These are phyloP conservation scores for Paraphaeosphaeria minitans DNA, from an alignment of 2,329 filamentous ascomycete genomes.

Conservation along the genomic window DNA sequence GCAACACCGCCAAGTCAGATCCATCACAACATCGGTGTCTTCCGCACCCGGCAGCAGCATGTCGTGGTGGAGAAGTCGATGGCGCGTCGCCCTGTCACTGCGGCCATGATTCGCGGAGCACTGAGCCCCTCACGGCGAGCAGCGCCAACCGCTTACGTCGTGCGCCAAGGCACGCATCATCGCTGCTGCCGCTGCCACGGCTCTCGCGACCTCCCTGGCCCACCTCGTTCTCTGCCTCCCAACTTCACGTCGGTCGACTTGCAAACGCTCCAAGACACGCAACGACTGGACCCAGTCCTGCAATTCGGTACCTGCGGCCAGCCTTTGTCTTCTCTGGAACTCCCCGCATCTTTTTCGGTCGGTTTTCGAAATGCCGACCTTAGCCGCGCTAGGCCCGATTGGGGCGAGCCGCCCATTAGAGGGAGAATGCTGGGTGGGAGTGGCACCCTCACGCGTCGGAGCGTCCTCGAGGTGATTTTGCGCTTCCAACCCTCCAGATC, in stretches of 20 bases:
- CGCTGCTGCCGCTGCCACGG: background rate
- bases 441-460: conserved; percentile 27
- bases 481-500: conserved; percentile 21
- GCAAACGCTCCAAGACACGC: background rate
- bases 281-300: background rate
- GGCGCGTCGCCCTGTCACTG: background rate
- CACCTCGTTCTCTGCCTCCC: conserved; percentile 5
- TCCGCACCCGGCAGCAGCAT: background rate
- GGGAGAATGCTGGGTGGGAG: conserved; percentile 1
- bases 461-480: conserved; percentile 5
- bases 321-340: background rate
- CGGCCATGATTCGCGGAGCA: background rate
- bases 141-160: conserved; percentile 1
- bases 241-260: background rate
- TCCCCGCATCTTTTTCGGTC: background rate
- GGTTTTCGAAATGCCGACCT: background rate
- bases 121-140: background rate
- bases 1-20: background rate
- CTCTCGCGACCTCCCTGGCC: conserved; percentile 3
- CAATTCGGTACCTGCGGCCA: background rate
- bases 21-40: background rate
- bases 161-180: conserved; percentile 2
- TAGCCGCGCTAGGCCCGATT: conserved; percentile 9
- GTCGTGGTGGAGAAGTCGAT: background rate
- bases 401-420: conserved; percentile 17